Percentiles rank a stretch among this genome's conserved stretches.
Evolutionary conservation across 352 stramenopile species (phyloP).

Genomic region (Lagenidium giganteum): DNA sequence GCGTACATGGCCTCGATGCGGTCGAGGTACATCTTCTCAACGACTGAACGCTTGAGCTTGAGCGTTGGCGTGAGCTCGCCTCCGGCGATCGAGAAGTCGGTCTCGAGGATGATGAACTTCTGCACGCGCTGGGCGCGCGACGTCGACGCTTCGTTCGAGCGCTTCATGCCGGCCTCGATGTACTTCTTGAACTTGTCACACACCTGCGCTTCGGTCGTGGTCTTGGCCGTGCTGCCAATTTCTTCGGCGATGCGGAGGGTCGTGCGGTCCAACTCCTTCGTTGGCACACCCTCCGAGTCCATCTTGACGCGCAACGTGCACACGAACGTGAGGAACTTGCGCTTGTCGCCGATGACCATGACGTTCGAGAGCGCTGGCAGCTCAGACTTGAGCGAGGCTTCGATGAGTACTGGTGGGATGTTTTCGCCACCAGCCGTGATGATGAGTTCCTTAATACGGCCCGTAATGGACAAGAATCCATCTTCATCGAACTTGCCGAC

Average conservation of each 20-base stretch:
- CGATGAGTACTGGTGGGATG: slow-evolving; percentile 81
- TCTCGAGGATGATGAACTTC: slow-evolving; percentile 64
- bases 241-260: slow-evolving; percentile 42
- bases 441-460: slow-evolving; percentile 92
- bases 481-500: slow-evolving; percentile 70
- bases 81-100: slow-evolving; percentile 72
- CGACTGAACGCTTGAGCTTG: slow-evolving; percentile 87
- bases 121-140: slow-evolving; percentile 44
- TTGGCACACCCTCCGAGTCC: slow-evolving; percentile 41
- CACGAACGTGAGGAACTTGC: slow-evolving; percentile 83
- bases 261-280: slow-evolving; percentile 51
- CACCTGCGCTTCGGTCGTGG: slow-evolving; percentile 47
- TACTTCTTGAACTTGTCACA: slow-evolving; percentile 62
- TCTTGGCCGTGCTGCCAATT: slow-evolving; percentile 55
- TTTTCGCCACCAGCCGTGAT: slow-evolving; percentile 90
- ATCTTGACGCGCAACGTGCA: slow-evolving; percentile 67
- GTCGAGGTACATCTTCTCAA: slow-evolving; percentile 77
- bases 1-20: slow-evolving; percentile 83
- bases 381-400: slow-evolving; percentile 75
- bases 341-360: slow-evolving; percentile 85
- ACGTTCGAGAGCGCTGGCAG: slow-evolving; percentile 76
- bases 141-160: slow-evolving; percentile 33
- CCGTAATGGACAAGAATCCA: slow-evolving; percentile 87
- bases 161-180: slow-evolving; percentile 52
- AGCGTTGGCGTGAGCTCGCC: slow-evolving; percentile 91